A percentile compares a stretch with the other conserved stretches of the same genome.
phyloP scores from a whole-genome alignment of 441 rosid species.

The Croton setiger region DNA sequence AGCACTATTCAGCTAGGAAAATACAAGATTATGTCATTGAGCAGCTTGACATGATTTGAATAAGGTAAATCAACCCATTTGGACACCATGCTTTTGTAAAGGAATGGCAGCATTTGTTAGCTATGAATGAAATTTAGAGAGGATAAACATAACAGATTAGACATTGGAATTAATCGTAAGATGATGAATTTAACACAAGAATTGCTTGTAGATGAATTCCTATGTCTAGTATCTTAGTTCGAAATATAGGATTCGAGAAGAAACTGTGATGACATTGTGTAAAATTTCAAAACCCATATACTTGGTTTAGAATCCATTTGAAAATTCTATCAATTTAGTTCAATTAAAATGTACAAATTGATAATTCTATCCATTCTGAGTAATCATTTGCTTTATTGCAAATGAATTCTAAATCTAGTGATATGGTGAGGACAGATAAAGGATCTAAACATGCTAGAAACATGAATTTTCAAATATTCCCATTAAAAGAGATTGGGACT shows the following conservation, averaged over 20 bases:
- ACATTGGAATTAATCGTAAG: background rate
- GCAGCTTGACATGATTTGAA: background rate
- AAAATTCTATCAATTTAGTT: background rate
- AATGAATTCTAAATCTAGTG: background rate
- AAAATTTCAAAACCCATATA: background rate
- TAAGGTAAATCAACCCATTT: background rate
- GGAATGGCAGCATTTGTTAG: background rate
- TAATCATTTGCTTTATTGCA: too few species aligned
- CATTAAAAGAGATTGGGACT: background rate
- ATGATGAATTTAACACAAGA: too few species aligned
- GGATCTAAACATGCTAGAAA: background rate
- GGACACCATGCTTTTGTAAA: background rate
- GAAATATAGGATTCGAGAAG: background rate
- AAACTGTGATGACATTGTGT: background rate
- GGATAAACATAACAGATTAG: background rate
- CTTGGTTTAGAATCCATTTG: background rate
- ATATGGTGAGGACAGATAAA: background rate
- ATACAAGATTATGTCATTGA: background rate
- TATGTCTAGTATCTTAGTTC: background rate
- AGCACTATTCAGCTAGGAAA: background rate
- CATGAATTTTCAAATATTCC: background rate
- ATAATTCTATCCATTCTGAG: background rate
- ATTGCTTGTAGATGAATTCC: background rate
- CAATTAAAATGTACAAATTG: background rate
- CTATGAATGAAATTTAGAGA: too few species aligned